phyloP scores from a whole-genome alignment of 768 basidiomycete genomes.

The Gelatoporia subvermispora region DNA sequence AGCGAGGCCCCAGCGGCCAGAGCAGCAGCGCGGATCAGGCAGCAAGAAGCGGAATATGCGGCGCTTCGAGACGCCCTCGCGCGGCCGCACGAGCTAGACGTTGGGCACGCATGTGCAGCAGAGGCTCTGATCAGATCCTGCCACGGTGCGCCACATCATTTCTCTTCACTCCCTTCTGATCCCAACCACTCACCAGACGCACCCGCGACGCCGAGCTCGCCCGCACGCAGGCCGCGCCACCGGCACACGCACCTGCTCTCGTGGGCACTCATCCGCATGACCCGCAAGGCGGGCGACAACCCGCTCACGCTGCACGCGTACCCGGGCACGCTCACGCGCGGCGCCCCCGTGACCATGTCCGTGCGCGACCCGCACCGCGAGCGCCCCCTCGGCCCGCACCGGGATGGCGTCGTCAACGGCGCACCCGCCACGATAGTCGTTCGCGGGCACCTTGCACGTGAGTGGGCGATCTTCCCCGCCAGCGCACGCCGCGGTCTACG shows the following conservation, averaged over 20 bases:
- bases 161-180: background rate
- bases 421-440: slow-evolving; percentile 11
- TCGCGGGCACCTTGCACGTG: slow-evolving; percentile 9
- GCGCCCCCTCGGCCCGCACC: slow-evolving; percentile 12
- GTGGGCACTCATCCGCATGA: slow-evolving; percentile 13
- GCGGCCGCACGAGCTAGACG: slow-evolving; percentile 9
- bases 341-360: slow-evolving; percentile 11
- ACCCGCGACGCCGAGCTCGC: background rate
- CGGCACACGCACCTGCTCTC: slow-evolving; percentile 13
- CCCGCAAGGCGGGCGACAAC: slow-evolving; percentile 7
- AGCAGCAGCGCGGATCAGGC: slow-evolving; percentile 4
- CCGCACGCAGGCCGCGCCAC: background rate
- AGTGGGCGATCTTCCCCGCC: slow-evolving; percentile 13
- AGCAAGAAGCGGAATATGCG: slow-evolving; percentile 3
- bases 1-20: background rate
- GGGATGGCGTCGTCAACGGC: slow-evolving; percentile 14
- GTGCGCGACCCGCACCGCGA: slow-evolving; percentile 12
- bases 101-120: slow-evolving; percentile 13
- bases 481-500: background rate
- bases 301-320: slow-evolving; percentile 6
- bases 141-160: slow-evolving; percentile 2
- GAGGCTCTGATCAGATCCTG: slow-evolving; percentile 14
- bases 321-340: slow-evolving; percentile 10
- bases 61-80: slow-evolving; percentile 5
- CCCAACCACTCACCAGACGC: background rate